A percentile compares a stretch with the other conserved stretches of the same genome.
Evolutionary conservation across 192 early-diverging fungal genomes (phyloP).

Genomic region (Entomortierella lignicola): DNA sequence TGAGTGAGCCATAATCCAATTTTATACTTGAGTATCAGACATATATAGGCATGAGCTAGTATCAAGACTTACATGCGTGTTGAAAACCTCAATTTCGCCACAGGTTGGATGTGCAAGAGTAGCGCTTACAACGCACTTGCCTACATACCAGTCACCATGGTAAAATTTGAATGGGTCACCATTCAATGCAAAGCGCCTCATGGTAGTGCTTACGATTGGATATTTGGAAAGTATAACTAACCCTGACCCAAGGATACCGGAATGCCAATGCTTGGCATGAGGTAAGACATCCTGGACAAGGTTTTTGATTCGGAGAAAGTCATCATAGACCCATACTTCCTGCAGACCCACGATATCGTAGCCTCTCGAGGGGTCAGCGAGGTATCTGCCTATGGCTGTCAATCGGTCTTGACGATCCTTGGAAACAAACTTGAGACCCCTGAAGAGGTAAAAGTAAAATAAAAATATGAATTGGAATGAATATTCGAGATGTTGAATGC

Average conservation of each 20-base stretch:
- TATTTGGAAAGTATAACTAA: conserved; percentile 51
- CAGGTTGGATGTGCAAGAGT: conserved; percentile 61
- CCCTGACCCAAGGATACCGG: conserved; percentile 18
- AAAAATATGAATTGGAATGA: neutral
- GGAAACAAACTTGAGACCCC: conserved; percentile 60
- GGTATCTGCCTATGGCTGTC: conserved; percentile 60
- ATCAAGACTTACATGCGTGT: conserved; percentile 66
- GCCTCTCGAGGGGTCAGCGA: conserved; percentile 31
- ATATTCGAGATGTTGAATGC: neutral
- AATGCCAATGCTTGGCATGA: conserved; percentile 28
- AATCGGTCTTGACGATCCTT: conserved; percentile 60
- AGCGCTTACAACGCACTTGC: conserved; percentile 63
- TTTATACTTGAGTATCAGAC: no score
- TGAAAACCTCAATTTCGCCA: conserved; percentile 66
- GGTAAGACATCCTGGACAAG: conserved; percentile 21
- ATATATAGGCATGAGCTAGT: no score
- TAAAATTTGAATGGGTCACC: conserved; percentile 62
- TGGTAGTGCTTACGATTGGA: conserved; percentile 56
- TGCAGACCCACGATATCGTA: conserved; percentile 51
- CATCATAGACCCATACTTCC: conserved; percentile 41
- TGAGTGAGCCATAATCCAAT: neutral
- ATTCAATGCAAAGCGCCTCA: conserved; percentile 59
- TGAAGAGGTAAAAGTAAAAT: neutral
- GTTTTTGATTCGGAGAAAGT: conserved; percentile 25
- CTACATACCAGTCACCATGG: conserved; percentile 68